Evolutionary conservation across 208 protist species (phyloP).

Genomic region (Leishmania braziliensis): DNA sequence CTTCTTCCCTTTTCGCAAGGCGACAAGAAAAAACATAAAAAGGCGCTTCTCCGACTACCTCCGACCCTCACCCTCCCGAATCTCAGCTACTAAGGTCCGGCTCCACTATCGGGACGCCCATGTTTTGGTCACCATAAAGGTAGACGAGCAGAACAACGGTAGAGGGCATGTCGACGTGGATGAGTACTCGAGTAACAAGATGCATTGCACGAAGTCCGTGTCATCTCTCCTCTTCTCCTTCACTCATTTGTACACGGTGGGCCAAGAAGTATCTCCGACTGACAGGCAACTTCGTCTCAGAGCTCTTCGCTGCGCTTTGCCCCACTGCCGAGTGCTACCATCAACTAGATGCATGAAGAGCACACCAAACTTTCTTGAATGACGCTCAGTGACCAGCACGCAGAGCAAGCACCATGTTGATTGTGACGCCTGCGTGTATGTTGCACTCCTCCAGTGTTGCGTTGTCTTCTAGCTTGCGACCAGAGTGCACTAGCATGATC

Average conservation of each 20-base stretch:
- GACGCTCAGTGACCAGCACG: conserved; percentile 40
- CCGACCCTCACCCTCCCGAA: too few species aligned
- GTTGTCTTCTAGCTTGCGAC: conserved; percentile 70
- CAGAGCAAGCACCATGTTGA: conserved; percentile 83
- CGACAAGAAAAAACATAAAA: neutral
- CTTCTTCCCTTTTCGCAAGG: neutral
- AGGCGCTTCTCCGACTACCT: neutral
- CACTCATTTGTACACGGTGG: neutral
- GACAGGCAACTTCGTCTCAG: neutral
- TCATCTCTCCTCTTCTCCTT: neutral
- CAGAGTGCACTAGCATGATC: conserved; percentile 81
- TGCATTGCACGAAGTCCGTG: neutral
- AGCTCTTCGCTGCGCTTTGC: neutral
- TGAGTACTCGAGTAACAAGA: neutral
- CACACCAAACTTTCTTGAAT: neutral
- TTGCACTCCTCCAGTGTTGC: conserved; percentile 59
- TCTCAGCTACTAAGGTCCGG: too few species aligned
- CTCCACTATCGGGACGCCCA: neutral
- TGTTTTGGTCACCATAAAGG: neutral
- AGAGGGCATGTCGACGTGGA: neutral
- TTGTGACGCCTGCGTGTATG: conserved; percentile 66
- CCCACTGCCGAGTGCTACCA: neutral
- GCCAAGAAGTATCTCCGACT: neutral
- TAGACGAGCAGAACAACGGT: neutral
- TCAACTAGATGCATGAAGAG: neutral